Evolutionary conservation across 257 asterid species (phyloP), one percentile per base, ranked within the genome.

Genomic region (Lantana camara): DNA sequence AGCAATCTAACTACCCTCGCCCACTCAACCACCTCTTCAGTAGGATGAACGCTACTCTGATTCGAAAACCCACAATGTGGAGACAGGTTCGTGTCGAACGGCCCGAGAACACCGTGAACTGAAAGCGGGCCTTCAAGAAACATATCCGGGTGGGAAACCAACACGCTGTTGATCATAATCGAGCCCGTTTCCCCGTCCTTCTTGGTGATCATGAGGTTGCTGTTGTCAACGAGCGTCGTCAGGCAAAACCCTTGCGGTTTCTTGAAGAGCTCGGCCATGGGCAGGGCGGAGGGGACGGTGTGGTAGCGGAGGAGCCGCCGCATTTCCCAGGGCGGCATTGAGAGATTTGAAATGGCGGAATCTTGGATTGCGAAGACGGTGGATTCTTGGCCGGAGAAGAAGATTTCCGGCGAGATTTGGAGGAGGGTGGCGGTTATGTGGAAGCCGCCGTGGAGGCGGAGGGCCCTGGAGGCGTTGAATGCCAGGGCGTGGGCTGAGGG

Each of bases 341-440:
- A 83, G 69, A 77, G 77, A 4, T 82, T 80, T 7, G 88, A 79
- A 27, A 91, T 40, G 47, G 83, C 84, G 38, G 96, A 74, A 65
- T 91, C 95, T 50, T 70, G 95, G 63, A 86, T 68, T 7, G 96
- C 95, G 70, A 86, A 89, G 23, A 89, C 15, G 64, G 95, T 89
- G 63, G 89, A 71, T 14, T 79, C 68, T 11, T 77, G 75, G 10
- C 76, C 71, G 32, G 85, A 64, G 78, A 88, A 58, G 77, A 85
- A 90, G 77, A 90, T 80, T 4, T 83, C 95, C 32, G 96, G 95
- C 3, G 96, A 82, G 78, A 85, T 70, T 57, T 82, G 97, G 58
- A 88, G 85, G 51, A 88, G 90, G 60, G 95, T 77, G 71, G 96
- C 95, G 73, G 73, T 68, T 37, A 74, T 71, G 41, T 83, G 81